Percentiles rank a stretch among this genome's conserved stretches.
Conservation (phyloP, 352 stramenopile species). For the Phytophthora brassicae region DNA sequence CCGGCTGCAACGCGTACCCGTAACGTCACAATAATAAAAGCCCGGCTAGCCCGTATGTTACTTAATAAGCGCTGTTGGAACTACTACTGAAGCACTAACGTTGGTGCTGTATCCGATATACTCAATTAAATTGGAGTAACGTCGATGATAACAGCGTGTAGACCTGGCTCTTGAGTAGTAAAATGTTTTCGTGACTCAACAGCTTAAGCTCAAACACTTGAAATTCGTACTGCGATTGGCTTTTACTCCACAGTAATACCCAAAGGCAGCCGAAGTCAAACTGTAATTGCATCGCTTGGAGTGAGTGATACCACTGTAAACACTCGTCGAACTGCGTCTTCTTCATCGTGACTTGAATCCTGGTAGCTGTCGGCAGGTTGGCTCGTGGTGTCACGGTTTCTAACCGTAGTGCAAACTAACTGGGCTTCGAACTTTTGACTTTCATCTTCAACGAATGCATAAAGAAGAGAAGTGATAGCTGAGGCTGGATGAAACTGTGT, state of each 20-base stretch:
- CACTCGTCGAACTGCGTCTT: neutral
- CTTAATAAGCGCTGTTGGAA: conserved; percentile 33
- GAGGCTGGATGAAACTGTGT: conserved; percentile 23
- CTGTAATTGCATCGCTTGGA: conserved; percentile 22
- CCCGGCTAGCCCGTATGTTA: conserved; percentile 28
- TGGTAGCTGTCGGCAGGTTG: conserved; percentile 16
- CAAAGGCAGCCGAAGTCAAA: conserved; percentile 13
- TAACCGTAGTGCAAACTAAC: conserved; percentile 22
- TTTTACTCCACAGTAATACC: neutral
- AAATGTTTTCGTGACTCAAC: neutral
- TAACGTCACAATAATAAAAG: conserved; percentile 51
- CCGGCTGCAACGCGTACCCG: conserved; percentile 45
- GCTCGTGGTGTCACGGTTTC: conserved; percentile 4
- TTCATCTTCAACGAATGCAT: conserved; percentile 37
- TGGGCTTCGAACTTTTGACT: conserved; percentile 42
- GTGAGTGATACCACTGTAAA: conserved; percentile 26
- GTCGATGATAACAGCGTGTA: neutral
- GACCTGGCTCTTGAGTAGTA: neutral
- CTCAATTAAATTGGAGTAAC: conserved; percentile 33
- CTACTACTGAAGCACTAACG: conserved; percentile 14
- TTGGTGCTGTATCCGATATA: conserved; percentile 34
- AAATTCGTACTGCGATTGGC: neutral
- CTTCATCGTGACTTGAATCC: conserved; percentile 16
- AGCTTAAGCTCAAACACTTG: neutral
- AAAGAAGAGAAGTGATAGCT: conserved; percentile 38